A percentile compares a stretch with the other conserved stretches of the same genome.
Evolutionary conservation across 75 land plant genomes (phyloP).

Genomic region (Azolla pinnata): DNA sequence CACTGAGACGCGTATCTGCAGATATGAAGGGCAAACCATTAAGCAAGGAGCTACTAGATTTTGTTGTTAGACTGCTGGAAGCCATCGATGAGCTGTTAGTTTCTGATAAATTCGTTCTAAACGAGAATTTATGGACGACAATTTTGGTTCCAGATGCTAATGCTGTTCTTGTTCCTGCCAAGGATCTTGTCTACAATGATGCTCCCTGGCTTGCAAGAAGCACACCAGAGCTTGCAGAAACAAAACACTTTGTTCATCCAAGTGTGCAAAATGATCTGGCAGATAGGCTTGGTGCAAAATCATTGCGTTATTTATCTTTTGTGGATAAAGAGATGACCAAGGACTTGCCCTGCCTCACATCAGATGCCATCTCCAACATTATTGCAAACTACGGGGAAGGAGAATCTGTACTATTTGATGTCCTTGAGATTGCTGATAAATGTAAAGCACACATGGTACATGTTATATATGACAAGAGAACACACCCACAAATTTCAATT

Average conservation of each 20-base stretch:
- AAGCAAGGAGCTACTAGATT: slow-evolving; percentile 58
- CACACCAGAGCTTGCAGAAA: slow-evolving; percentile 12
- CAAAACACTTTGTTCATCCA: slow-evolving; percentile 57
- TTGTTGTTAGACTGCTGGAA: slow-evolving; percentile 74
- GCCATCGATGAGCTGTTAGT: slow-evolving; percentile 49
- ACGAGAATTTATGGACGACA: slow-evolving; percentile 26
- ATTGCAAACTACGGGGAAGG: slow-evolving; percentile 36
- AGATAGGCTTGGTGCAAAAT: slow-evolving; percentile 62
- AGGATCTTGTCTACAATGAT: slow-evolving; percentile 80
- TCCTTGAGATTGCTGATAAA: slow-evolving; percentile 78
- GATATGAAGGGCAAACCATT: slow-evolving; percentile 53
- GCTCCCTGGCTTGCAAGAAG: slow-evolving; percentile 83
- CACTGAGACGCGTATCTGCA: slow-evolving; percentile 45
- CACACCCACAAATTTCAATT: slow-evolving; percentile 70
- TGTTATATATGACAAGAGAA: slow-evolving; percentile 68
- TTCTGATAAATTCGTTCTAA: slow-evolving; percentile 11
- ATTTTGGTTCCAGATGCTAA: slow-evolving; percentile 61
- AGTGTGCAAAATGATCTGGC: slow-evolving; percentile 70
- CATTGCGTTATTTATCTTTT: slow-evolving; percentile 71
- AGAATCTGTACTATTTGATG: slow-evolving; percentile 59
- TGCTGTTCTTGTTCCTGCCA: slow-evolving; percentile 39
- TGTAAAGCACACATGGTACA: slow-evolving; percentile 74
- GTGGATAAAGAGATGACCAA: slow-evolving; percentile 81
- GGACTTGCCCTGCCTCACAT: slow-evolving; percentile 68
- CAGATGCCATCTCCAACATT: slow-evolving; percentile 41